Conservation (phyloP, 495 filamentous ascomycete species). For the Tuber magnatum region DNA sequence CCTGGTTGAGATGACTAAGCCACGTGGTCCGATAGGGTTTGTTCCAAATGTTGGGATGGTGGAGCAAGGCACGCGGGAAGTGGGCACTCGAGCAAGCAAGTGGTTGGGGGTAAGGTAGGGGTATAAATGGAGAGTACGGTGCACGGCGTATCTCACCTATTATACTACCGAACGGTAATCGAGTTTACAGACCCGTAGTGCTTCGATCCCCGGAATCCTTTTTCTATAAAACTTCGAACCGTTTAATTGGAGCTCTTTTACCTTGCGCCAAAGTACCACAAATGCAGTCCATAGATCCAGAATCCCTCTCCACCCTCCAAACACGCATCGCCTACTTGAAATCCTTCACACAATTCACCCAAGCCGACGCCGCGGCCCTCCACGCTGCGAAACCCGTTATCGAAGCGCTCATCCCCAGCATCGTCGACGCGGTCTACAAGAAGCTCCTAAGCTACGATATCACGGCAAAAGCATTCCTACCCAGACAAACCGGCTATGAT, state of each 20-base stretch:
- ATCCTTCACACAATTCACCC: conserved; percentile 42
- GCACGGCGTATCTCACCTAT: neutral
- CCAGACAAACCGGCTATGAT: conserved; percentile 42
- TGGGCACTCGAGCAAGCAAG: neutral
- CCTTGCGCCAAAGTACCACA: neutral
- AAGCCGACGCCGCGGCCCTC: conserved; percentile 39
- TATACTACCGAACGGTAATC: neutral
- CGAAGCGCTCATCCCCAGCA: conserved; percentile 40
- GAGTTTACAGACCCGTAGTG: neutral
- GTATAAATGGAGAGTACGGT: neutral
- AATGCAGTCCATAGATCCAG: conserved; percentile 43
- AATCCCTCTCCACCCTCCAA: conserved; percentile 36
- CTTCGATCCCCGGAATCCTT: neutral
- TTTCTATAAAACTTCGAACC: neutral
- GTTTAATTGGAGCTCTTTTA: neutral
- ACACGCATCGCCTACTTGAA: conserved; percentile 41
- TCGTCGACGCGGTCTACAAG: conserved; percentile 43
- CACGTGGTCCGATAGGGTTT: neutral
- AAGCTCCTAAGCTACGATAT: conserved; percentile 45
- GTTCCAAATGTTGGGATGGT: neutral
- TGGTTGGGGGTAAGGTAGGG: neutral
- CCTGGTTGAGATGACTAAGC: neutral
- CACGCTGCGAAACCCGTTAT: conserved; percentile 40
- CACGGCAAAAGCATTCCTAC: conserved; percentile 44
- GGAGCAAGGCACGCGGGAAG: neutral